Percentiles rank a stretch among this genome's conserved stretches.
Evolutionary conservation across 495 filamentous ascomycete genomes (phyloP).

Genomic region (Haplographium delicatum): DNA sequence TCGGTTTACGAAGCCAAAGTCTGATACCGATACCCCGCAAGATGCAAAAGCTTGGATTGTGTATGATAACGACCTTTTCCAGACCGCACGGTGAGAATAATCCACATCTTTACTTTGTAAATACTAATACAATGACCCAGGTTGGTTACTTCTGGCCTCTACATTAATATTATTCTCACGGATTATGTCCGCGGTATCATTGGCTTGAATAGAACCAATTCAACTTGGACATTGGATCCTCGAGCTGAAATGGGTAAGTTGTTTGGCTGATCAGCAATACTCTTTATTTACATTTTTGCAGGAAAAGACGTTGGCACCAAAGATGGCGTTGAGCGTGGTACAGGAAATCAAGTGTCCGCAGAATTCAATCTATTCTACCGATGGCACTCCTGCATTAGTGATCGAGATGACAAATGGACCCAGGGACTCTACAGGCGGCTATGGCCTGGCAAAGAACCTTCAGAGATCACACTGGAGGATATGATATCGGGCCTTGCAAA

Average conservation of each 20-base stretch:
- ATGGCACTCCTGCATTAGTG: conserved; percentile 74
- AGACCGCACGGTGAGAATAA: conserved; percentile 51
- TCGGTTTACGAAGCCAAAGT: conserved; percentile 55
- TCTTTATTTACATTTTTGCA: too few species aligned
- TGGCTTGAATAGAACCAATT: conserved; percentile 69
- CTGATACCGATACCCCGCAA: conserved; percentile 27
- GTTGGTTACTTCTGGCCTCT: conserved; percentile 72
- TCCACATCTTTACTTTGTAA: neutral
- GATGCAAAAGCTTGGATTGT: conserved; percentile 51
- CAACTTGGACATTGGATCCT: conserved; percentile 65
- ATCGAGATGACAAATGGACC: conserved; percentile 68
- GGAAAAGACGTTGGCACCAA: too few species aligned
- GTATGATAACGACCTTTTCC: conserved; percentile 80
- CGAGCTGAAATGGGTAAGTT: conserved; percentile 44
- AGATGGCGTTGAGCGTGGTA: conserved; percentile 39
- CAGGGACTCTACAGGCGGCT: conserved; percentile 50
- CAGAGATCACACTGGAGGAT: conserved; percentile 49
- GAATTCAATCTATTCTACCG: conserved; percentile 72
- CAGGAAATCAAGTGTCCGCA: conserved; percentile 67
- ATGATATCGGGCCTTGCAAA: conserved; percentile 53
- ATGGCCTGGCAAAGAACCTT: conserved; percentile 24
- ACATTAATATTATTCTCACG: conserved; percentile 75
- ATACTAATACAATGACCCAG: conserved; percentile 21
- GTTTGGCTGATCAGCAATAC: neutral
- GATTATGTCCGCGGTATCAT: conserved; percentile 82